These are phyloP conservation scores for Pythium vanterpoolii DNA, from an alignment of 352 stramenopile genomes.

Conservation along the genomic window DNA sequence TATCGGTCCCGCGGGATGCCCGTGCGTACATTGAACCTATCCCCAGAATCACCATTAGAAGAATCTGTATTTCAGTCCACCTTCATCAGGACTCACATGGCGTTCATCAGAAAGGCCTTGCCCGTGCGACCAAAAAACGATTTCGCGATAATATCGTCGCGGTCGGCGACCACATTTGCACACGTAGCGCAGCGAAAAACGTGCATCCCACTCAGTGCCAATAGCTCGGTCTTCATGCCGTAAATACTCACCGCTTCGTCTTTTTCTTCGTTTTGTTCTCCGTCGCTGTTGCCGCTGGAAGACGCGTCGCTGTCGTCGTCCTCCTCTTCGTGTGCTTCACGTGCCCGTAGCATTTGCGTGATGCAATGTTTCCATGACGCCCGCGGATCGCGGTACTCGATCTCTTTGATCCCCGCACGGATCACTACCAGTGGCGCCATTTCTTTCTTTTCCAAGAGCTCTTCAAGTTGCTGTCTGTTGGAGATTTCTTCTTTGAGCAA, in stretches of 20 bases:
- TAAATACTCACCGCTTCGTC: constrained; percentile 23
- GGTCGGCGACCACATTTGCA: constrained; percentile 56
- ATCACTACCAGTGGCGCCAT: constrained; percentile 80
- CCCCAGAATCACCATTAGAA: not conserved
- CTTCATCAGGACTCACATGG: constrained; percentile 42
- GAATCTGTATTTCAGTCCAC: not conserved
- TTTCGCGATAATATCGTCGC: constrained; percentile 72
- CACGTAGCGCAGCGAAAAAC: constrained; percentile 64
- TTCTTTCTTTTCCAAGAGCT: not conserved
- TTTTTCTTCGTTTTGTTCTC: constrained; percentile 18
- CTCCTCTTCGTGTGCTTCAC: not conserved
- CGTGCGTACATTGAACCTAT: constrained; percentile 69
- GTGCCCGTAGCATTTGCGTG: constrained; percentile 13
- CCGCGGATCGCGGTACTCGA: constrained; percentile 65
- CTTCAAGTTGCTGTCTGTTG: constrained; percentile 14
- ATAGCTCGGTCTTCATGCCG: constrained; percentile 43
- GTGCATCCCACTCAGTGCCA: constrained; percentile 43
- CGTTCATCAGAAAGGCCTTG: constrained; percentile 77
- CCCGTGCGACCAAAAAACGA: constrained; percentile 74
- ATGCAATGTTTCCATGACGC: constrained; percentile 35
- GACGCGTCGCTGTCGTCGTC: constrained; percentile 23
- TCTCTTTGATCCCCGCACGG: constrained; percentile 49
- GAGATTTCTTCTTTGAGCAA: constrained; percentile 8
- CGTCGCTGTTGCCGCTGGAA: constrained; percentile 13
- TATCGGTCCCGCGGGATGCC: constrained; percentile 60